Base-by-base conservation (phyloP, 2,329 filamentous ascomycete genomes). In the Hypoxylon sp. region DNA sequence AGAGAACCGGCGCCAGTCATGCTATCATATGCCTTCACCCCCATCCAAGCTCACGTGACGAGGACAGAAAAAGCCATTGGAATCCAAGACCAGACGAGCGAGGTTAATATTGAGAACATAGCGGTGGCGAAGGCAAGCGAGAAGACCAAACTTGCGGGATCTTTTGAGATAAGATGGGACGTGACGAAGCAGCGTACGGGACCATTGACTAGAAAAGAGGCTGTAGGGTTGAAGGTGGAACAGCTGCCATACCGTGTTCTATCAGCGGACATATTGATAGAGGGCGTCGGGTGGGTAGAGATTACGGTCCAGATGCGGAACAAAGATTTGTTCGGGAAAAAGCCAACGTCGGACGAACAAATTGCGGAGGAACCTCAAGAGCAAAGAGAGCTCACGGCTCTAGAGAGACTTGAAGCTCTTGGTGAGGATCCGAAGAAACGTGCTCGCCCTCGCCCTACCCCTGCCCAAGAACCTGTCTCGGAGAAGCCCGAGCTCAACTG, bases 221-320 rank as follows among this genome's bases (percentile, higher is more conserved):
- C 85, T 1, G 82, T 82, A 40, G 86, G 82, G 33, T 78, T 88
- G 41, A 86, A 84, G 53, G 82, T 89, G 0, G 86, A 91, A 1
- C 78, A 81, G 13, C 78, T 98, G 3, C 91, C 92, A 0, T 99
- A 93, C 74, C 83, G 85, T 11, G 86, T 98, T 2, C 81, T 95
- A 58, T 86, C 89, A 7, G 83, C 88, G 0, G 96, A 99, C 70
- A 86, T 99, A 20, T 78, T 99, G 11, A 87, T 99, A 46, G 94
- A 98, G 73, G 92, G 95, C 1, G 88, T 92, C 21, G 95, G 95
- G 6, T 99, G 96, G 90, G 83, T 99, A 2, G 95, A 99, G 75
- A 74, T 99, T 35, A 88, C 87, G 0, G 88, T 88, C 2, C 94
- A 99, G 75, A 85, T 96, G 8, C 85, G 94, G 47, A 84, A 81